Evolutionary conservation across 441 rosid species (phyloP).

Genomic region (Bocquillonia castaneifolia): DNA sequence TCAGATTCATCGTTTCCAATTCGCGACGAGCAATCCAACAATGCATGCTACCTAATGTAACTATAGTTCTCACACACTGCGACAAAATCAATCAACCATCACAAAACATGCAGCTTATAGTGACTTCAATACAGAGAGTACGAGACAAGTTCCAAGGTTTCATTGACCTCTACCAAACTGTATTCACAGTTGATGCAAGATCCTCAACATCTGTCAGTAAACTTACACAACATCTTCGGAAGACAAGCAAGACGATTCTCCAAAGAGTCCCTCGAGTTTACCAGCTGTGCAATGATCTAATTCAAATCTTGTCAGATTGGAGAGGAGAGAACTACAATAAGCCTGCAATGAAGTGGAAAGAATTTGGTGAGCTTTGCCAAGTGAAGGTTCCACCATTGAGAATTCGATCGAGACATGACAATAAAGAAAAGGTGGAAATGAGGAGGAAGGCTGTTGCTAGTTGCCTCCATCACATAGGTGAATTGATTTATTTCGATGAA

Average conservation of each 20-base stretch:
- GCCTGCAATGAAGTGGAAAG: constrained; percentile 90
- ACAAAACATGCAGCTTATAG: constrained; percentile 49
- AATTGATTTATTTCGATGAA: constrained; percentile 73
- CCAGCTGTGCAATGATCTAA: constrained; percentile 81
- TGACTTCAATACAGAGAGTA: constrained; percentile 50
- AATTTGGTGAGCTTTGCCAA: constrained; percentile 79
- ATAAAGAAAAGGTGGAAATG: constrained; percentile 58
- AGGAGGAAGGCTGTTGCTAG: constrained; percentile 69
- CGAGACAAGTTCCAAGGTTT: constrained; percentile 71
- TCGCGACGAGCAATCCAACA: constrained; percentile 68
- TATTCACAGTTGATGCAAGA: constrained; percentile 86
- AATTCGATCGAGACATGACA: constrained; percentile 63
- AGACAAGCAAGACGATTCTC: constrained; percentile 66
- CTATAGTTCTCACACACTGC: constrained; percentile 71
- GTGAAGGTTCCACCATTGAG: constrained; percentile 70
- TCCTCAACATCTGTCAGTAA: constrained; percentile 76
- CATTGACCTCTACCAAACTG: constrained; percentile 70
- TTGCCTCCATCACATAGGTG: constrained; percentile 86
- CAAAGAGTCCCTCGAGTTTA: constrained; percentile 80
- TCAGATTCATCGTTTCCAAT: constrained; percentile 80
- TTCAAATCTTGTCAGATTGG: constrained; percentile 77
- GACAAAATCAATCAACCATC: constrained; percentile 67
- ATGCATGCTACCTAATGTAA: constrained; percentile 77
- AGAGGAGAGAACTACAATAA: constrained; percentile 65
- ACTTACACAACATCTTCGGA: constrained; percentile 65